Evolutionary conservation across 257 asterid genomes (phyloP).

Genomic region (Nicotiana obtusifolia): DNA sequence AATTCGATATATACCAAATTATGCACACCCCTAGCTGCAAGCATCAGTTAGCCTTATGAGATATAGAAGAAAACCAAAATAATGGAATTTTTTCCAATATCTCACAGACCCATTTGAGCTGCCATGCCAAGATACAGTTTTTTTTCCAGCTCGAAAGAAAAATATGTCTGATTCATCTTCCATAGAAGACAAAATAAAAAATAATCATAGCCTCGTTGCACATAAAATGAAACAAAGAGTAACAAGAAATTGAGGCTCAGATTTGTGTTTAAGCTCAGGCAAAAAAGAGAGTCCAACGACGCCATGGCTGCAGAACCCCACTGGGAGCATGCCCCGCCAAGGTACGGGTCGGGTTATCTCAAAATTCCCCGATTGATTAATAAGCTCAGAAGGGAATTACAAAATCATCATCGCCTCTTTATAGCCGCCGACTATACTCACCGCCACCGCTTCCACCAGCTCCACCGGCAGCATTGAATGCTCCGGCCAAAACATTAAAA

Average conservation of each 20-base stretch:
- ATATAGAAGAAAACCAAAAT: neutral
- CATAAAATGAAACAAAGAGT: too few species aligned
- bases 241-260: neutral
- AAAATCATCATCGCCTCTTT: neutral
- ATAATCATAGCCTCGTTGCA: neutral
- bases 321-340: conserved; percentile 15
- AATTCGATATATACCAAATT: neutral
- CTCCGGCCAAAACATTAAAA: neutral
- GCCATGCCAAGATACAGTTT: neutral
- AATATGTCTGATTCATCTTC: neutral
- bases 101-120: neutral
- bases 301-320: conserved; percentile 25
- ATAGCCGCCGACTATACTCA: neutral
- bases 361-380: neutral
- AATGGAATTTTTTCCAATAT: neutral
- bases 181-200: neutral
- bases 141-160: neutral
- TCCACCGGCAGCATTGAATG: neutral
- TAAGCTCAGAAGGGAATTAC: neutral
- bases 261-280: neutral
- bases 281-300: neutral
- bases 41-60: neutral
- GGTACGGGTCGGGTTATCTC: conserved; percentile 14
- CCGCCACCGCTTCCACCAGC: neutral
- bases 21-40: neutral